phyloP scores from a whole-genome alignment of 768 basidiomycete species.

The Hypsizygus marmoreus region DNA sequence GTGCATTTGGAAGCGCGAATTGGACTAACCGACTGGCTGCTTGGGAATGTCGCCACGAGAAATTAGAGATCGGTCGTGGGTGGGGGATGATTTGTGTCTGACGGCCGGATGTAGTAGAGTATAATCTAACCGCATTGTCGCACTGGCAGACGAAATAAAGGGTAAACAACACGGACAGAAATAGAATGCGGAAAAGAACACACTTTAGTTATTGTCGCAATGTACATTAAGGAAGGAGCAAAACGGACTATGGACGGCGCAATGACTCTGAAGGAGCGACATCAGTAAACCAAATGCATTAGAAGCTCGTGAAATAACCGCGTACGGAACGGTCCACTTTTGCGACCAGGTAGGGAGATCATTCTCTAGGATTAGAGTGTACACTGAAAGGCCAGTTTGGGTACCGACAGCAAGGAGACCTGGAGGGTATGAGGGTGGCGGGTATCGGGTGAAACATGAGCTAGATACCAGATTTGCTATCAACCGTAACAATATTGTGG shows the following conservation, averaged over 20 bases:
- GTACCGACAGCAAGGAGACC: constrained; percentile 77
- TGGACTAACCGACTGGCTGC: constrained; percentile 56
- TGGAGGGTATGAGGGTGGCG: constrained; percentile 36
- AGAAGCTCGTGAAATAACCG: constrained; percentile 4
- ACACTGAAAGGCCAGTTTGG: constrained; percentile 61
- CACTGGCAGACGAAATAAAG: constrained; percentile 36
- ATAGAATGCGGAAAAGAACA: constrained; percentile 20
- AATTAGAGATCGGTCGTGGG: constrained; percentile 68
- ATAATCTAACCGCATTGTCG: constrained; percentile 61
- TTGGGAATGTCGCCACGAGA: constrained; percentile 75
- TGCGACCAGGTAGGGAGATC: constrained; percentile 82
- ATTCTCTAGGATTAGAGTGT: constrained; percentile 77
- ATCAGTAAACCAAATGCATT: constrained; percentile 5
- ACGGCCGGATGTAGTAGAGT: constrained; percentile 72
- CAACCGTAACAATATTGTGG: constrained; percentile 59
- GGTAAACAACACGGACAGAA: neutral
- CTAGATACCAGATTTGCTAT: constrained; percentile 70
- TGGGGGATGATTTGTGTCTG: constrained; percentile 71
- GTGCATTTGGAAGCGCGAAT: neutral
- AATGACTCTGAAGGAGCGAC: constrained; percentile 38
- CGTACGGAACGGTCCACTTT: constrained; percentile 74
- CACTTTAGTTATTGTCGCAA: constrained; percentile 66
- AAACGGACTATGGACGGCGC: constrained; percentile 58
- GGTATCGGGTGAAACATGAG: constrained; percentile 4
- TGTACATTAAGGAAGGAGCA: constrained; percentile 77